Conservation (phyloP, 1,284 basidiomycete species). For the Cutaneotrichosporon cutaneum region DNA sequence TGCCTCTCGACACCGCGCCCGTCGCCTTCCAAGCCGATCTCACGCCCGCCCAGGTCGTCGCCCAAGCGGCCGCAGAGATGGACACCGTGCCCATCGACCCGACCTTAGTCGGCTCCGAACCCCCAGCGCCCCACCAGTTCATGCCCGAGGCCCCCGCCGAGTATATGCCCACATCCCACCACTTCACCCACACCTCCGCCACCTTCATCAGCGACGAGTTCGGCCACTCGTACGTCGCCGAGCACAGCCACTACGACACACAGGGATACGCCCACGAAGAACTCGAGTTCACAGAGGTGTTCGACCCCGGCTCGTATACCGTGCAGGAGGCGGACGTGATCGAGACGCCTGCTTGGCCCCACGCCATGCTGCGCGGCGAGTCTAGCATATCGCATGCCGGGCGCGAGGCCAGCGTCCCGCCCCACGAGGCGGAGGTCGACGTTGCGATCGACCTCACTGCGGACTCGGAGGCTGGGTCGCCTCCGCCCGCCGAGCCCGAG, state of each 20-base stretch:
- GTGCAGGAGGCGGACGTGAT: not conserved
- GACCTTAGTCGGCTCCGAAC: not conserved
- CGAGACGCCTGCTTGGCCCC: not conserved
- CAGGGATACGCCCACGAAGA: not conserved
- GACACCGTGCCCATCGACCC: not conserved
- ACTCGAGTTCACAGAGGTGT: not conserved
- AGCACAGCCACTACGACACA: not conserved
- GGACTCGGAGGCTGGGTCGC: not conserved
- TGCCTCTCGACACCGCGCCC: not conserved
- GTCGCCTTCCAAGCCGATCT: not conserved
- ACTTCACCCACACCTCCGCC: not conserved
- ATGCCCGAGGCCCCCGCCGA: not conserved
- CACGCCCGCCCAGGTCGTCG: not conserved
- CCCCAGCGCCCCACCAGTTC: too few species aligned
- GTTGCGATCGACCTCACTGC: not conserved
- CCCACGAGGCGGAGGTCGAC: not conserved
- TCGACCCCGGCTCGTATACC: not conserved
- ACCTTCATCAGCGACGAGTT: not conserved
- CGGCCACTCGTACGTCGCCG: not conserved
- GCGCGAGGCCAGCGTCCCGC: not conserved
- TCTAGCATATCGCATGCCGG: not conserved
- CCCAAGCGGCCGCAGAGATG: too few species aligned
- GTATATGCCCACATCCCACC: not conserved
- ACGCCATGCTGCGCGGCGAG: not conserved
- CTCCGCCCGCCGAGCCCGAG: not conserved